Base-by-base conservation (phyloP, 345 rosid genomes). In the Arabis hirsuta region DNA sequence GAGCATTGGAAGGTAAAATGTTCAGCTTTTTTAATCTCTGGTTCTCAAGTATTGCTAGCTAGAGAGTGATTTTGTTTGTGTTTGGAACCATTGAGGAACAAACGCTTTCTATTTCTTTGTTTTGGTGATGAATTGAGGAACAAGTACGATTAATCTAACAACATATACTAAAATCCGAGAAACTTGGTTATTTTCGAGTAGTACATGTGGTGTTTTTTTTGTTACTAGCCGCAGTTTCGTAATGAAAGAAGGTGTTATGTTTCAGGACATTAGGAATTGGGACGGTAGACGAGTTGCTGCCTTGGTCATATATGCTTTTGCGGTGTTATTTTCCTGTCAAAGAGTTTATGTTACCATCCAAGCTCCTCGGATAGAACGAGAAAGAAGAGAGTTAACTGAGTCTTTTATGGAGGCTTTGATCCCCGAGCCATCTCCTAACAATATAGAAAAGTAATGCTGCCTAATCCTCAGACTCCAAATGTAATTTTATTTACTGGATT, bases 351-450 rank as follows among this genome's bases (percentile, higher is more conserved):
- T 72, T 54, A 90, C 87, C 6, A 47, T 89, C 50, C 95, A 87
- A 78, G 90, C 91, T 76, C 92, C 96, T 1, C 71, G 65, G 61
- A 68, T 82, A 41, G 81, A 82, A 65, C 85, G 87, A 27, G 88
- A 85, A 74, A 85, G 77, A 79, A 88, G 73, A 73, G 91, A 88
- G 72, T 73, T 90, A 73, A 80, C 92, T 0, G 96, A 94, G 81
- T 95, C 95, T 79, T 94, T 83, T 78, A 91, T 94, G 97, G 98
- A 94, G 80, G 85, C 98, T 39, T 81, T 94, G 85, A 82, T 94
- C 78, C 97, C 98, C 4, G 98, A 94, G 67, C 97, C 97, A 26
- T 84, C 98, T 71, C 90, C 92, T 43, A 41, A 31, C 55, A 94
- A 94, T 81, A 55, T 94, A 62, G 83, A 82, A 78, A 91, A 81